A percentile compares a stretch with the other conserved stretches of the same genome.
These are phyloP conservation scores for Symbiodinium pilosum DNA, from an alignment of 73 alveolate species.

Conservation along the genomic window DNA sequence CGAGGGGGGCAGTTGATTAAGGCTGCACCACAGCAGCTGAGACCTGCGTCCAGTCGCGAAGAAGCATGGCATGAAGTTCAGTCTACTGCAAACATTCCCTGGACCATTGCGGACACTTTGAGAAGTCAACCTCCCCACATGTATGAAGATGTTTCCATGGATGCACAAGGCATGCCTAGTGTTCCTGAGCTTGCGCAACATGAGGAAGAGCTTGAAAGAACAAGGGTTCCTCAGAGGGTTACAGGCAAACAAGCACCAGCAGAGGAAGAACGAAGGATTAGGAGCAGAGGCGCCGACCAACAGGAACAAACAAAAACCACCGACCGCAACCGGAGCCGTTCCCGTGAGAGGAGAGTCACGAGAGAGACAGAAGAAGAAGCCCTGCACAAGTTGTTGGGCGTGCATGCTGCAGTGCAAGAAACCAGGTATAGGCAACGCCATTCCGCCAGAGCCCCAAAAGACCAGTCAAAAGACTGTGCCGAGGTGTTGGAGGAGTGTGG, in stretches of 20 bases:
- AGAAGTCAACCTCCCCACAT: neutral
- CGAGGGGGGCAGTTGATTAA: neutral
- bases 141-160: neutral
- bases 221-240: neutral
- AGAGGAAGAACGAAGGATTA: neutral
- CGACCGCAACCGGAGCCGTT: neutral
- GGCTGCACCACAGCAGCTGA: conserved; percentile 3
- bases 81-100: neutral
- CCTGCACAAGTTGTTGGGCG: too few species aligned
- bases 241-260: neutral
- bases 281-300: neutral
- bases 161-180: neutral
- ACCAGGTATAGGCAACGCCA: too few species aligned
- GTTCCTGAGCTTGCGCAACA: too few species aligned
- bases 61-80: neutral
- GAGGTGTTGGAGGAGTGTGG: neutral
- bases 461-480: neutral
- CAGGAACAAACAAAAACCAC: too few species aligned
- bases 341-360: neutral
- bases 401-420: too few species aligned
- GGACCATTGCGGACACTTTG: neutral
- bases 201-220: neutral
- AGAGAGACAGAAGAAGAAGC: too few species aligned
- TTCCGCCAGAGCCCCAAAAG: too few species aligned
- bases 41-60: neutral